These are phyloP conservation scores for Alternaria arborescens DNA, from an alignment of 2,329 filamentous ascomycete species.

Conservation along the genomic window DNA sequence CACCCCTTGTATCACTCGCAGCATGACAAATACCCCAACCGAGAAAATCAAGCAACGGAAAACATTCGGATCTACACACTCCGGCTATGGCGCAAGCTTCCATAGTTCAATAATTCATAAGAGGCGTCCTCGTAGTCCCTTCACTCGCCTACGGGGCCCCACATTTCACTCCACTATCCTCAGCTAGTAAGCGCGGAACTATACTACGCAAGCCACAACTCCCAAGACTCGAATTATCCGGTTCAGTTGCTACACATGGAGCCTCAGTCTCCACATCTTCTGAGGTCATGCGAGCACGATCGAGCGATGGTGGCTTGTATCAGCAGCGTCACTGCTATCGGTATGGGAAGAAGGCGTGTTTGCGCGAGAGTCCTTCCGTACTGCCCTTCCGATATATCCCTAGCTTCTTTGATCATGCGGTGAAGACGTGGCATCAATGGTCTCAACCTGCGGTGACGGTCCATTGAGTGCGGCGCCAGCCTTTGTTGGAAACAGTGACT, in stretches of 20 bases:
- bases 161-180: conserved; percentile 21
- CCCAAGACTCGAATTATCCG: not conserved
- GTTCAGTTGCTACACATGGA: not conserved
- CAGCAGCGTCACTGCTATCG: not conserved
- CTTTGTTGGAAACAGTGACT: conserved; percentile 39
- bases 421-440: not conserved
- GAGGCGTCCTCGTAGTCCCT: not conserved
- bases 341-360: not conserved
- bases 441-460: conserved; percentile 42
- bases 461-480: conserved; percentile 49
- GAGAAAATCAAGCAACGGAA: not conserved
- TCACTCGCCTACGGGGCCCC: conserved; percentile 8
- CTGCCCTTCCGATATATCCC: not conserved
- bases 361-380: conserved; percentile 1
- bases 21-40: not conserved
- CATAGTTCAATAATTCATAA: not conserved
- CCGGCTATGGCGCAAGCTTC: not conserved
- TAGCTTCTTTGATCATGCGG: conserved; percentile 1
- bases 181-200: conserved; percentile 37
- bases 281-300: conserved; percentile 3
- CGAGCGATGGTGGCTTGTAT: conserved; percentile 7
- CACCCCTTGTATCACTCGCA: not conserved
- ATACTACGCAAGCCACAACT: conserved; percentile 7
- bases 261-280: not conserved
- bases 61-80: not conserved